Base-by-base conservation (phyloP, 208 protist species). In the Wallacemonas sp. region DNA sequence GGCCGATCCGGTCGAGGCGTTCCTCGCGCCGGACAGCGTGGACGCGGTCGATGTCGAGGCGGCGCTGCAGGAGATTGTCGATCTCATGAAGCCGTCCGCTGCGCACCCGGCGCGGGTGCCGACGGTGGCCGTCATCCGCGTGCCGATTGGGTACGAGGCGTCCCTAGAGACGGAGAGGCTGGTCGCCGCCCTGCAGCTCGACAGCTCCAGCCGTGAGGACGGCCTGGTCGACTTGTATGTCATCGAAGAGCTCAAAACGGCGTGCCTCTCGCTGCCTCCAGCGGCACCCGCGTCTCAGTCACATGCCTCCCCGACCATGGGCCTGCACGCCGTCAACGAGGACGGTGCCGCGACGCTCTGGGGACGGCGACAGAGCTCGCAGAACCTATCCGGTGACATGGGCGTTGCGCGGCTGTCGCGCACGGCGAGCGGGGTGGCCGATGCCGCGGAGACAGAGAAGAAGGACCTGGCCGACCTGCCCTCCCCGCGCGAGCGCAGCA, bases 181-280 rank as follows among this genome's bases (percentile, higher is more conserved):
- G 22, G 75, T 69, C 71, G 54, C 29, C n/a, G 72, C 67, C 25
- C 61, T 91, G 20, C 54, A 79, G 45, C 72, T 76, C 33, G 84
- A 91, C 61, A 75, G 72, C 49, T 63, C 48, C 22, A 59, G 57
- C 31, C 57, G 46, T n/a, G 84, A 85, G 61, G 81, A 91, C 32
- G 78, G 69, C 1, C 70, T 91, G 11, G 48, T 91, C 10, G 84
- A 91, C 41, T 48, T 91, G 0, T 50, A 87, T 7, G 74, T 89
- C 29, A 66, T 89, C 65, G 69, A 76, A 57, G 74, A 79, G 77
- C 70, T 78, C 45, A 76, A 77, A 49, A 79, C 70, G 25, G 50
- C 67, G 25, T 46, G 48, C 5, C 42, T 57, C 61, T 32, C 74
- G 26, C 44, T 81, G 52, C 79, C 67, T 11, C 66, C 65, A 23